Evolutionary conservation across 192 early-diverging fungal species (phyloP).

Genomic region (Podila verticillata): DNA sequence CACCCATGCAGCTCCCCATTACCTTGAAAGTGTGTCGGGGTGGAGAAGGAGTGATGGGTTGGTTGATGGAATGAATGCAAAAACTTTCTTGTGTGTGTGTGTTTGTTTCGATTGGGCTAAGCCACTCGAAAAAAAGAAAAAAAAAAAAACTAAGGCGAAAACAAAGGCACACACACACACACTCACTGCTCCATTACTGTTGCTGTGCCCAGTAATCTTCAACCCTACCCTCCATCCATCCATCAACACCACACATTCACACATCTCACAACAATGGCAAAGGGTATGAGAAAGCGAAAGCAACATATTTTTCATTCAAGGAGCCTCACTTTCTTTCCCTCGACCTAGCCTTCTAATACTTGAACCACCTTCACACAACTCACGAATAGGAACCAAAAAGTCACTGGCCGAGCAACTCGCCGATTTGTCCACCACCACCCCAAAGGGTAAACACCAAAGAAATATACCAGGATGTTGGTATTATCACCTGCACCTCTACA

Average conservation of each 20-base stretch:
- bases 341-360: not conserved
- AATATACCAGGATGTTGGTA: too few species aligned
- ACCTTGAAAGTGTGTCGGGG: too few species aligned
- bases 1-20: too few species aligned
- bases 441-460: slow-evolving; percentile 53
- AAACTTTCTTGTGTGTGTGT: slow-evolving; percentile 1
- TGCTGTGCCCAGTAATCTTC: slow-evolving; percentile 3
- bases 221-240: not conserved
- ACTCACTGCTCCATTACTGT: not conserved
- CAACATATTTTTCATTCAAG: not conserved
- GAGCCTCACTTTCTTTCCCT: not conserved
- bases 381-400: slow-evolving; percentile 40
- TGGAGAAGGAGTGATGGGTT: not conserved
- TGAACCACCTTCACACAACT: not conserved
- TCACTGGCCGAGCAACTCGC: slow-evolving; percentile 61
- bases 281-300: not conserved
- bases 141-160: slow-evolving; percentile 4
- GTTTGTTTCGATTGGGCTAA: not conserved
- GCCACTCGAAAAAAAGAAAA: slow-evolving; percentile 12
- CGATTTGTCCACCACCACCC: slow-evolving; percentile 63
- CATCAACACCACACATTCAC: not conserved
- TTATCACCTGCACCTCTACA: too few species aligned
- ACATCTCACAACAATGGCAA: not conserved
- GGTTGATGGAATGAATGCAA: not conserved
- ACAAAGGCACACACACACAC: not conserved